Percentiles rank a stretch among this genome's conserved stretches.
These are phyloP conservation scores for Zelopaecilomyces penicillatus DNA, from an alignment of 2,329 filamentous ascomycete species.

Conservation along the genomic window DNA sequence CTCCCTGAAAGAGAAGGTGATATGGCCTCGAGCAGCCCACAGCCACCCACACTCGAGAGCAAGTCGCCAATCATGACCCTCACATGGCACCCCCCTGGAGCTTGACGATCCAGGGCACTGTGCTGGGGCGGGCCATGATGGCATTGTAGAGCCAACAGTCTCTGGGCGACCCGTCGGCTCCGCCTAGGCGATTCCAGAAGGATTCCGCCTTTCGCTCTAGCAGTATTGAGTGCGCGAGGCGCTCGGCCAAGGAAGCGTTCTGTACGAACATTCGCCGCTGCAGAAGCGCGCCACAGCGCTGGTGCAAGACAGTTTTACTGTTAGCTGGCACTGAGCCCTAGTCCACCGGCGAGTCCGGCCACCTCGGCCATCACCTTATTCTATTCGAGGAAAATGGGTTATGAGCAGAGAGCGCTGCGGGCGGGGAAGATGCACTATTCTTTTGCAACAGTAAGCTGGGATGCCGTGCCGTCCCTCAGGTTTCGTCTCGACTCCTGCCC, in stretches of 20 bases:
- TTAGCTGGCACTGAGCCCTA: too few relatives aligned
- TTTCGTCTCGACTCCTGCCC: too few relatives aligned
- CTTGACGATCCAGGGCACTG: conserved; percentile 13
- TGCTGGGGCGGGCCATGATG: conserved; percentile 8
- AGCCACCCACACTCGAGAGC: too few relatives aligned
- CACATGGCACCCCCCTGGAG: conserved; percentile 16
- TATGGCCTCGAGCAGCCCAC: conserved; percentile 11
- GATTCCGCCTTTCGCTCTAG: conserved; percentile 13
- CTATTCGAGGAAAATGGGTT: too few relatives aligned
- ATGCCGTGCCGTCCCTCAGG: too few relatives aligned
- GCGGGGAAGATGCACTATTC: conserved; percentile 3
- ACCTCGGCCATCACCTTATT: conserved; percentile 8
- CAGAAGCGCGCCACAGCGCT: too few relatives aligned
- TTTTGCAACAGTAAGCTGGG: too few relatives aligned
- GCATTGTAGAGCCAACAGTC: conserved; percentile 9
- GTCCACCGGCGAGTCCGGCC: conserved; percentile 12
- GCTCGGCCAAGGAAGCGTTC: too few relatives aligned
- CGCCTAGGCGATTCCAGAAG: conserved; percentile 20
- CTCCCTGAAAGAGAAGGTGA: conserved; percentile 29
- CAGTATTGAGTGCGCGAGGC: not conserved
- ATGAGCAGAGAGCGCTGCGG: not conserved
- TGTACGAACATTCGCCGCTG: too few relatives aligned
- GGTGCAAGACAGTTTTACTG: too few relatives aligned
- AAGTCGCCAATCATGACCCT: conserved; percentile 21
- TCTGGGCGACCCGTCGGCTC: conserved; percentile 7